Evolutionary conservation across 768 basidiomycete genomes (phyloP).

Genomic region (Mrakia blollopis): DNA sequence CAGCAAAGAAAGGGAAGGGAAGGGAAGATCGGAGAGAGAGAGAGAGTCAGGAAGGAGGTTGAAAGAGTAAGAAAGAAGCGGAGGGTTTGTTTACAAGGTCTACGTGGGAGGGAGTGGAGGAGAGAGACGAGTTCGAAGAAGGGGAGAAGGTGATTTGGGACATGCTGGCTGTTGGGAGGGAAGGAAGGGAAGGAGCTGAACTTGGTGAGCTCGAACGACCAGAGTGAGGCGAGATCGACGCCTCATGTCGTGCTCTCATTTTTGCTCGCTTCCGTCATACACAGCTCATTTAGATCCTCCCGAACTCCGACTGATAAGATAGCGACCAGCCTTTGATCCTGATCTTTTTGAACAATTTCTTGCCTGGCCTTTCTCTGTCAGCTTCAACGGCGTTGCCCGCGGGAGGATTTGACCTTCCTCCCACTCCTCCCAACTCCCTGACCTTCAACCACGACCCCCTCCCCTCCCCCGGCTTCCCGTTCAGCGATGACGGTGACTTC

Average conservation of each 20-base stretch:
- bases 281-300: too few species aligned
- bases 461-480: neutral
- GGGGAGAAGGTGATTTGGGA: slow-evolving; percentile 1
- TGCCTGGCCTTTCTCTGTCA: neutral
- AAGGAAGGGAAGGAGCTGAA: neutral
- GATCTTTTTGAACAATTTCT: too few species aligned
- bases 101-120: neutral
- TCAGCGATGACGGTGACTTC: neutral
- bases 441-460: neutral
- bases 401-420: neutral
- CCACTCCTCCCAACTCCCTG: neutral
- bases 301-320: too few species aligned
- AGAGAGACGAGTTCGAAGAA: neutral
- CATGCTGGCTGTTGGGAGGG: neutral
- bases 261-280: neutral
- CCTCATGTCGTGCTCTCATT: neutral
- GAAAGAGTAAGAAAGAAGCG: neutral
- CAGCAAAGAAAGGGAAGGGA: too few species aligned
- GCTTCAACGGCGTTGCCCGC: neutral
- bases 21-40: neutral
- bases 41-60: neutral
- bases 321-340: too few species aligned
- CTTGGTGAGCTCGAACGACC: neutral
- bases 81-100: neutral
- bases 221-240: neutral